Conservation (phyloP, 2,329 filamentous ascomycete genomes). For the Pleurostoma richardsiae region DNA sequence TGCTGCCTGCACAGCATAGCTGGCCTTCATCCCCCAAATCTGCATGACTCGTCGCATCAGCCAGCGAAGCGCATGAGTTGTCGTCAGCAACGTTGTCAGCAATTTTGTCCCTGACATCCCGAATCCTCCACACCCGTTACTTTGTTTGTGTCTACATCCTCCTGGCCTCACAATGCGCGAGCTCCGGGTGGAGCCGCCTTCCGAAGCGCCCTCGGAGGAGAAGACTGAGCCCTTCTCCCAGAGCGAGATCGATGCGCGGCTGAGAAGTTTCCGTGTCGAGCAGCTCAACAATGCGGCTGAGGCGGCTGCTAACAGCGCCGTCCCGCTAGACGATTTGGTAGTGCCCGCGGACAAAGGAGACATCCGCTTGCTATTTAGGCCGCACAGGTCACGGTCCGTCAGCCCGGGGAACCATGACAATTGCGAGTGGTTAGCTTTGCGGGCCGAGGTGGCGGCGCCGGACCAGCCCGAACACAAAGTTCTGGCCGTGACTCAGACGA, state of each 20-base stretch:
- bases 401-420: constrained; percentile 49
- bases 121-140: too few relatives aligned
- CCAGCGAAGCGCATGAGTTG: background rate
- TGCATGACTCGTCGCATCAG: background rate
- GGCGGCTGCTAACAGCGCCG: constrained; percentile 31
- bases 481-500: constrained; percentile 55
- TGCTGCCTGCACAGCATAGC: too few relatives aligned
- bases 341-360: constrained; percentile 41
- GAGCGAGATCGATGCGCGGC: constrained; percentile 47
- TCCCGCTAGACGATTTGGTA: constrained; percentile 48
- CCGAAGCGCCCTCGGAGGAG: constrained; percentile 30
- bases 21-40: too few relatives aligned
- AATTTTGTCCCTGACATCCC: too few relatives aligned
- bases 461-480: constrained; percentile 51
- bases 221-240: constrained; percentile 55
- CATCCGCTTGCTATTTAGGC: constrained; percentile 53
- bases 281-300: constrained; percentile 23
- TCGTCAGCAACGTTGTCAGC: constrained; percentile 2
- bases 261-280: constrained; percentile 39
- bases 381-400: constrained; percentile 47
- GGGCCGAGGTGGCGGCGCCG: constrained; percentile 46
- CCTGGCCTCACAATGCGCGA: constrained; percentile 37
- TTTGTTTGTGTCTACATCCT: constrained; percentile 3
- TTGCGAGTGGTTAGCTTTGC: constrained; percentile 52
- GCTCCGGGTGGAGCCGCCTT: constrained; percentile 21